Evolutionary conservation across 345 rosid genomes (phyloP).

Genomic region (Euclidium syriacum): DNA sequence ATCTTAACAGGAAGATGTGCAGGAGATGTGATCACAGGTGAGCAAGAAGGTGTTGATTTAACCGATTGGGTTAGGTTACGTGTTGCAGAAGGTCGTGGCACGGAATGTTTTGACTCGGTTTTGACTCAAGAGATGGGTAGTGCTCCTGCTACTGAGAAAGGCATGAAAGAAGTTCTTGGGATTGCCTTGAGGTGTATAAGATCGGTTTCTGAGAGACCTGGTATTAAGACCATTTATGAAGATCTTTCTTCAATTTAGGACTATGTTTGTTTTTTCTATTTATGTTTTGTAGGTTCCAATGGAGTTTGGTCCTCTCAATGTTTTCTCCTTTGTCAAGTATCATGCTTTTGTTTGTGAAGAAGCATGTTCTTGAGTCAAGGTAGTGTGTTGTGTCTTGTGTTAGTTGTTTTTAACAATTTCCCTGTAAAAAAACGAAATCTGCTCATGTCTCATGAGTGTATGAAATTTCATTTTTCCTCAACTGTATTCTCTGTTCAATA

Average conservation of each 20-base stretch:
- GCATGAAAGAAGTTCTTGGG: constrained; percentile 87
- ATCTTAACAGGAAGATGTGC: constrained; percentile 87
- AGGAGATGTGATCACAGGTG: constrained; percentile 85
- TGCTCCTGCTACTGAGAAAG: constrained; percentile 65
- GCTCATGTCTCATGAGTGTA: constrained; percentile 33
- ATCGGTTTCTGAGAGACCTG: constrained; percentile 85
- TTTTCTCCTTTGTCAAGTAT: constrained; percentile 4
- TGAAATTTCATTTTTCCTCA: background rate
- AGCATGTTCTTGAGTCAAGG: constrained; percentile 19
- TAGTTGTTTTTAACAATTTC: background rate
- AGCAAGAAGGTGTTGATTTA: constrained; percentile 70
- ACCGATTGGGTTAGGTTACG: constrained; percentile 80
- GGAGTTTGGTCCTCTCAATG: constrained; percentile 4
- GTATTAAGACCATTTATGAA: constrained; percentile 93
- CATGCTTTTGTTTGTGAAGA: constrained; percentile 12
- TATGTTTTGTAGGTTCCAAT: constrained; percentile 12
- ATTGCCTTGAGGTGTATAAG: constrained; percentile 77
- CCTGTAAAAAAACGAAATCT: constrained; percentile 23
- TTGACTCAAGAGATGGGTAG: constrained; percentile 44
- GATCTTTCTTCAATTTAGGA: constrained; percentile 87
- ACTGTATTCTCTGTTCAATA: background rate
- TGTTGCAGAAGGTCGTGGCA: constrained; percentile 53
- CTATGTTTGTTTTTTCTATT: background rate
- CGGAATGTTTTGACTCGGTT: constrained; percentile 66
- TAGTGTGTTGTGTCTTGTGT: constrained; percentile 11